Conservation (phyloP, 192 early-diverging fungal genomes). For the Podila horticola region DNA sequence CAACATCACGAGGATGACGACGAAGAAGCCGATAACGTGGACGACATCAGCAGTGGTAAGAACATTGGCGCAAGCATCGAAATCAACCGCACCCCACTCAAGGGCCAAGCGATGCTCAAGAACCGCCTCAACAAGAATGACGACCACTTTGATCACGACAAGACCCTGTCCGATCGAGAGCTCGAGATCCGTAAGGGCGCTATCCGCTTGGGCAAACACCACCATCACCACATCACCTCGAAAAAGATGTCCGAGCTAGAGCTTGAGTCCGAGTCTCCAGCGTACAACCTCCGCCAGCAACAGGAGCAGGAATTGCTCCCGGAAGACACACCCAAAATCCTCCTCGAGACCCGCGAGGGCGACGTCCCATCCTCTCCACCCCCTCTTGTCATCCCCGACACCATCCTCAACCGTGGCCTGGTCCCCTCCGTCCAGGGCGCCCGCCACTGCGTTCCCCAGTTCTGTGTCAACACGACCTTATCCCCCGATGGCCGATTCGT, state of each 20-base stretch:
- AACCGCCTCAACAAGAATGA: neutral
- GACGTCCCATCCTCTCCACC: neutral
- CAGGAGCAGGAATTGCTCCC: neutral
- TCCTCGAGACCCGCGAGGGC: too few species aligned
- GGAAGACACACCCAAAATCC: too few species aligned
- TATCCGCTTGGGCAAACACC: neutral
- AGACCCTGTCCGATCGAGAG: neutral
- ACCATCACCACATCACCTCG: neutral
- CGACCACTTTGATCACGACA: neutral
- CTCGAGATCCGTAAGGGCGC: neutral
- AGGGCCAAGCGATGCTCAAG: neutral
- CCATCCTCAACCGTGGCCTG: slow-evolving; percentile 14
- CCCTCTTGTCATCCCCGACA: slow-evolving; percentile 9
- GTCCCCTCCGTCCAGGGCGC: slow-evolving; percentile 28
- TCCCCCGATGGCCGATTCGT: slow-evolving; percentile 34
- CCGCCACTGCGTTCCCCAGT: slow-evolving; percentile 34
- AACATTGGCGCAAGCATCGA: neutral
- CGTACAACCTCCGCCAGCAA: neutral
- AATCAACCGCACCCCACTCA: neutral
- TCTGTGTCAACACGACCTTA: slow-evolving; percentile 41
- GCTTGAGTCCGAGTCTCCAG: neutral
- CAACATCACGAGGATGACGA: neutral
- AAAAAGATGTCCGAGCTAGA: neutral
- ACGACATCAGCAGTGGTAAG: neutral
- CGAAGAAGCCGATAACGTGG: neutral